A percentile compares a stretch with the other conserved stretches of the same genome.
These are phyloP conservation scores for Pholiota adiposa DNA, from an alignment of 1,284 basidiomycete species.

Conservation along the genomic window DNA sequence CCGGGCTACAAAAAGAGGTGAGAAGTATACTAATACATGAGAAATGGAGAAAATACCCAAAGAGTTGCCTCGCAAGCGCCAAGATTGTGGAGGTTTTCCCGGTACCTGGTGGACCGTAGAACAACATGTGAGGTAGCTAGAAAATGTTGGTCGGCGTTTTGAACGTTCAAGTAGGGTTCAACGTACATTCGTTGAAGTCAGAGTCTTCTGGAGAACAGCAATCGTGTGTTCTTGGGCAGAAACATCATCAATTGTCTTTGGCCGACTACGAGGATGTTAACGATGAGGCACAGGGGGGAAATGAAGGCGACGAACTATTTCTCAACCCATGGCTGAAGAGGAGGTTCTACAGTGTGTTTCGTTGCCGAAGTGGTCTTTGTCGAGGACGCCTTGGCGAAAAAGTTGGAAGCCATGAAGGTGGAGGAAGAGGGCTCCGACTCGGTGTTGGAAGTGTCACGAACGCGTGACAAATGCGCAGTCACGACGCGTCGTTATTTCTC, in stretches of 20 bases:
- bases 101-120: constrained; percentile 98
- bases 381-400: constrained; percentile 56
- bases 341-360: constrained; percentile 55
- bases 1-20: constrained; percentile 66
- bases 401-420: constrained; percentile 49
- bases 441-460: constrained; percentile 37
- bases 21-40: not conserved
- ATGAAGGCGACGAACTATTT: constrained; percentile 75
- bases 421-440: constrained; percentile 10
- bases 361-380: constrained; percentile 26
- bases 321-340: constrained; percentile 94
- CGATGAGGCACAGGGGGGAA: not conserved
- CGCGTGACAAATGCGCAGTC: constrained; percentile 45
- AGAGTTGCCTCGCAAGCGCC: constrained; percentile 92
- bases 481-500: constrained; percentile 38
- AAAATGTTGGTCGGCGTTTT: not conserved
- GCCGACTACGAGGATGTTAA: constrained; percentile 63
- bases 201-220: constrained; percentile 87
- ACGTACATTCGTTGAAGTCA: constrained; percentile 89
- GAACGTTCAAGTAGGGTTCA: not conserved
- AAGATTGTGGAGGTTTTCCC: constrained; percentile 99
- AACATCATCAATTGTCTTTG: constrained; percentile 97
- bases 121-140: constrained; percentile 98
- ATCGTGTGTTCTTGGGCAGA: constrained; percentile 98
- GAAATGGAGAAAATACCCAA: constrained; percentile 66